Percentiles rank a stretch among this genome's conserved stretches.
These are phyloP conservation scores for Neurospora intermedia DNA, from an alignment of 495 filamentous ascomycete species.

Conservation along the genomic window DNA sequence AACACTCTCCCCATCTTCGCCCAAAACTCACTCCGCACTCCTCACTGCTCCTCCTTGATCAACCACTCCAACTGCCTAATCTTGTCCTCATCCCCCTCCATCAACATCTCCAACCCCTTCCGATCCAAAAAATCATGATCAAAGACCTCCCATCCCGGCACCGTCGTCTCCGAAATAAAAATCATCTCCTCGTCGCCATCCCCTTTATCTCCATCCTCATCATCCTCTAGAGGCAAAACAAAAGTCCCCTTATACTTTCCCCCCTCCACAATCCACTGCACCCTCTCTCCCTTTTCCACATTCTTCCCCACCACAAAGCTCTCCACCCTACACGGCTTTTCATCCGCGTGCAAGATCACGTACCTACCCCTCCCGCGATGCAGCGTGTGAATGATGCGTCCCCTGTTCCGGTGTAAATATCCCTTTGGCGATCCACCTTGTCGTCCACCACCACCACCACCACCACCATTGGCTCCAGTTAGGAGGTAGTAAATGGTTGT, in stretches of 20 bases:
- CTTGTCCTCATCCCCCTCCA: conserved; percentile 30
- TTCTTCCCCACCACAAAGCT: conserved; percentile 51
- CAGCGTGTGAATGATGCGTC: conserved; percentile 49
- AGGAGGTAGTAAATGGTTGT: conserved; percentile 53
- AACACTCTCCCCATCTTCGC: not conserved
- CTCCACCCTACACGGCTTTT: conserved; percentile 39
- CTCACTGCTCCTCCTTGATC: conserved; percentile 2
- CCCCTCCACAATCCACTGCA: conserved; percentile 61
- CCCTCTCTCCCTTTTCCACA: conserved; percentile 42
- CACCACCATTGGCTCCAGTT: conserved; percentile 28
- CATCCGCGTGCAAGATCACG: conserved; percentile 44
- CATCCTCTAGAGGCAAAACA: conserved; percentile 38
- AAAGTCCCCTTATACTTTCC: conserved; percentile 53
- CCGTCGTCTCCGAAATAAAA: conserved; percentile 56
- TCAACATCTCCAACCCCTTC: conserved; percentile 33
- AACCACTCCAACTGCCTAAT: conserved; percentile 42
- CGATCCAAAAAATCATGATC: conserved; percentile 51
- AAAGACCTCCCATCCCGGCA: conserved; percentile 54
- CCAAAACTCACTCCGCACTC: not conserved
- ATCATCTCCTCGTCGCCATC: conserved; percentile 21
- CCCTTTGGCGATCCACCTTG: conserved; percentile 34
- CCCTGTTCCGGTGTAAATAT: conserved; percentile 50
- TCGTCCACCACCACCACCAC: not conserved
- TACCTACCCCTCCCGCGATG: conserved; percentile 50
- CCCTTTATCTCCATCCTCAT: conserved; percentile 20